Evolutionary conservation across 345 rosid genomes (phyloP).

Genomic region (Arabidopsis suecica): DNA sequence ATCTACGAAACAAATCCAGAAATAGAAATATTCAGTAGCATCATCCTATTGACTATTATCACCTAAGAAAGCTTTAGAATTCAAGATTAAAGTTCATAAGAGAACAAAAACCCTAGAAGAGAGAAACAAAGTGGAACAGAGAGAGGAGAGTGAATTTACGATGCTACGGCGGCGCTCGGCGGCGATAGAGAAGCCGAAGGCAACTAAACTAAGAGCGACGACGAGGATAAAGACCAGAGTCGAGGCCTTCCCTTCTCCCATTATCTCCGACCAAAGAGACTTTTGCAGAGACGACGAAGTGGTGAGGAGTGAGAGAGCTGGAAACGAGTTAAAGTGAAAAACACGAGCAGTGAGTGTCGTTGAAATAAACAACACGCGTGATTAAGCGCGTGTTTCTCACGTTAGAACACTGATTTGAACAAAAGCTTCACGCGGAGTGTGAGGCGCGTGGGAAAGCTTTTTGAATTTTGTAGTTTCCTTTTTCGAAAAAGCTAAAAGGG

Average conservation of each 20-base stretch:
- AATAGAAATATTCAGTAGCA: slow-evolving; percentile 1
- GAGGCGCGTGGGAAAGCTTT: slow-evolving; percentile 11
- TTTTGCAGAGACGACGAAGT: slow-evolving; percentile 23
- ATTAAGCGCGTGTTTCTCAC: background rate
- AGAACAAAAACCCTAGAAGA: slow-evolving; percentile 12
- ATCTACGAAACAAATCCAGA: slow-evolving; percentile 1
- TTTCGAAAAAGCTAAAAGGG: background rate
- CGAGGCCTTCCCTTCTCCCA: slow-evolving; percentile 75
- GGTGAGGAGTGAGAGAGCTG: slow-evolving; percentile 17
- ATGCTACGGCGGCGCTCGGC: slow-evolving; percentile 93
- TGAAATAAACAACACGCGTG: background rate
- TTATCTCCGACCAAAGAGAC: slow-evolving; percentile 33
- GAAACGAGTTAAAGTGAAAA: slow-evolving; percentile 30
- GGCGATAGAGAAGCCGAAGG: slow-evolving; percentile 94
- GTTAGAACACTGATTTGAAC: background rate
- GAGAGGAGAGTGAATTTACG: slow-evolving; percentile 47
- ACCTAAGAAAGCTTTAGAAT: background rate
- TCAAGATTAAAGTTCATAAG: background rate
- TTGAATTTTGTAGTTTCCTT: slow-evolving; percentile 17
- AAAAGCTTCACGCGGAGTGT: background rate
- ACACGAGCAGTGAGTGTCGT: slow-evolving; percentile 8
- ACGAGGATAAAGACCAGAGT: slow-evolving; percentile 75
- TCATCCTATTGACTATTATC: background rate
- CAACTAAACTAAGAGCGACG: slow-evolving; percentile 78
- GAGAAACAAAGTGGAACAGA: slow-evolving; percentile 3